A percentile compares a stretch with the other conserved stretches of the same genome.
Evolutionary conservation across 1,139 yeast species (phyloP).

Genomic region (Candida gigantensis): DNA sequence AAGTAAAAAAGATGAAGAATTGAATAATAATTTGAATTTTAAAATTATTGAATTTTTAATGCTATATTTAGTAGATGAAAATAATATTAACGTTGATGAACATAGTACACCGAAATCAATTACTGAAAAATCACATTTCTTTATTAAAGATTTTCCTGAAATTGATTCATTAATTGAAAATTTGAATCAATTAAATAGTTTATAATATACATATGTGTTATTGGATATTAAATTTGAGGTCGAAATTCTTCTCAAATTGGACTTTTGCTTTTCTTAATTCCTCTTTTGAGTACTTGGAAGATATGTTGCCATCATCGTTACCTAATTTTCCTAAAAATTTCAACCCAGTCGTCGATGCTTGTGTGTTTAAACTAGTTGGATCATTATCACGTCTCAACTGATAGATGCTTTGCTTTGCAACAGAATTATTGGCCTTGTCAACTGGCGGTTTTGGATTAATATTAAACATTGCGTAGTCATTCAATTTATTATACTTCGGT

Average conservation of each 20-base stretch:
- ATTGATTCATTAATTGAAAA: constrained; percentile 43
- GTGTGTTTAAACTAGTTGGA: constrained; percentile 3
- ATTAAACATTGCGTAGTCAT: constrained; percentile 10
- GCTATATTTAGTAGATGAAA: constrained; percentile 72
- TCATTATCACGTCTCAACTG: constrained; percentile 3
- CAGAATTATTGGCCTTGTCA: neutral
- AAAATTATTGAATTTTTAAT: constrained; percentile 71
- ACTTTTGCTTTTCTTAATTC: constrained; percentile 9
- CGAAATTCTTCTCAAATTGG: constrained; percentile 16
- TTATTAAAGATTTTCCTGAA: constrained; percentile 48
- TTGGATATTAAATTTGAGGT: constrained; percentile 11
- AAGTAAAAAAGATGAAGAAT: constrained; percentile 2
- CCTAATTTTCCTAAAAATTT: constrained; percentile 3
- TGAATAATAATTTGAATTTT: constrained; percentile 41
- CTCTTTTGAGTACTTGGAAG: constrained; percentile 8
- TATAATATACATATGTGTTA: constrained; percentile 11
- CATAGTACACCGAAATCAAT: constrained; percentile 30
- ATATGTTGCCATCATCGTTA: constrained; percentile 1
- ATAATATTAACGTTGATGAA: constrained; percentile 16
- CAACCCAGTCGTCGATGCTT: neutral
- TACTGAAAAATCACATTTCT: constrained; percentile 54
- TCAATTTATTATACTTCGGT: constrained; percentile 14
- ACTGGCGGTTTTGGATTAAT: neutral
- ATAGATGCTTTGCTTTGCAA: constrained; percentile 6
- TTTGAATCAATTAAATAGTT: constrained; percentile 34